Evolutionary conservation across 2,329 filamentous ascomycete species (phyloP).

Genomic region (Fusarium napiforme): DNA sequence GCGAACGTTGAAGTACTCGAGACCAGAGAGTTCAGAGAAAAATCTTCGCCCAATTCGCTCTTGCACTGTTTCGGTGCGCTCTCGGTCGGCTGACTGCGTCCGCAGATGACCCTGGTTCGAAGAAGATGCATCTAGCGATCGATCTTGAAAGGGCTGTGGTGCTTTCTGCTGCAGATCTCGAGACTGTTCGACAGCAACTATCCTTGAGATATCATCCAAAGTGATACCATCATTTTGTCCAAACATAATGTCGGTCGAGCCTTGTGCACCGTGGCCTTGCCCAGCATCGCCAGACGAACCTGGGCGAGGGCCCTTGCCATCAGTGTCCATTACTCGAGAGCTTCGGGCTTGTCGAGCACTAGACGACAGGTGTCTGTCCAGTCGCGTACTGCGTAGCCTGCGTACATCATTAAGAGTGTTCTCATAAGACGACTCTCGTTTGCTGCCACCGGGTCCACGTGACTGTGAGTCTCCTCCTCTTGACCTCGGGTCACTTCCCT

Average conservation of each 20-base stretch:
- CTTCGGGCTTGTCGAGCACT: constrained; percentile 91
- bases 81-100: constrained; percentile 66
- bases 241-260: constrained; percentile 83
- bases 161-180: constrained; percentile 84
- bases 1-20: constrained; percentile 97
- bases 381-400: constrained; percentile 87
- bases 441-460: constrained; percentile 41
- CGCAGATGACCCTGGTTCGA: constrained; percentile 75
- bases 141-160: constrained; percentile 35
- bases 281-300: constrained; percentile 75
- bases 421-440: constrained; percentile 83
- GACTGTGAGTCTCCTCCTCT: constrained; percentile 29
- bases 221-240: constrained; percentile 92
- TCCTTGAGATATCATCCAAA: constrained; percentile 93
- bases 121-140: constrained; percentile 54
- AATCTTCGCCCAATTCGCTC: constrained; percentile 77
- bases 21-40: constrained; percentile 92
- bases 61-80: constrained; percentile 64
- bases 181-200: constrained; percentile 94
- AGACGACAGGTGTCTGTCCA: constrained; percentile 93
- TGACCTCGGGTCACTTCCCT: constrained; percentile 69
- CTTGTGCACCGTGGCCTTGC: constrained; percentile 49
- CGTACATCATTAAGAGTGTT: constrained; percentile 96
- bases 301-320: constrained; percentile 72
- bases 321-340: constrained; percentile 85